phyloP scores from a whole-genome alignment of 2,329 filamentous ascomycete species.

The Monosporascus sp. region DNA sequence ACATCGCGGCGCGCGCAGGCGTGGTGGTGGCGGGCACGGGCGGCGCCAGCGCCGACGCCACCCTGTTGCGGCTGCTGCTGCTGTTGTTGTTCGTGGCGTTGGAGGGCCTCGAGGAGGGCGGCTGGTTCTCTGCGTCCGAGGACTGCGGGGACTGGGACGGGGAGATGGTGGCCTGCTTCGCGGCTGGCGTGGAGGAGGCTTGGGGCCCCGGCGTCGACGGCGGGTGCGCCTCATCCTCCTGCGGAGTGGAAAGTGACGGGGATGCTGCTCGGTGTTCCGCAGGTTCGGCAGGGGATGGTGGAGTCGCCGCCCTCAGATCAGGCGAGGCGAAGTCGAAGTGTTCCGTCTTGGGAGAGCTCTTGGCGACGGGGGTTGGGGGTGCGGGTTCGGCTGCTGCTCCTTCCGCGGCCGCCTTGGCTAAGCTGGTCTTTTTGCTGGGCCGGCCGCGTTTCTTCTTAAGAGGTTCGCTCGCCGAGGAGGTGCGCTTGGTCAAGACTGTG shows the following conservation, averaged over 20 bases:
- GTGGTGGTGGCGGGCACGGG: conserved; percentile 42
- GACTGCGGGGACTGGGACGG: conserved; percentile 68
- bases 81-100: conserved; percentile 40
- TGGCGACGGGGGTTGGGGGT: not conserved
- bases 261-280: conserved; percentile 23
- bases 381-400: conserved; percentile 15
- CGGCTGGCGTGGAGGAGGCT: conserved; percentile 40
- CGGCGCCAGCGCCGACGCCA: conserved; percentile 32
- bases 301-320: conserved; percentile 15
- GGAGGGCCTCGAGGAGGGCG: conserved; percentile 60
- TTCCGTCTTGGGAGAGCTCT: conserved; percentile 6
- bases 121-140: conserved; percentile 75
- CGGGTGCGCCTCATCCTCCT: conserved; percentile 14
- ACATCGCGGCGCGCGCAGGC: conserved; percentile 37
- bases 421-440: conserved; percentile 26
- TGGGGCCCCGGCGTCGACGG: conserved; percentile 39
- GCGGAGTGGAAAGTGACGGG: conserved; percentile 15
- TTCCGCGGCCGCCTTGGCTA: conserved; percentile 23
- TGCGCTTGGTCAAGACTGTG: conserved; percentile 34
- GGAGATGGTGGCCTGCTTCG: conserved; percentile 49
- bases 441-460: conserved; percentile 28
- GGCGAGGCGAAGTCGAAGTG: conserved; percentile 17
- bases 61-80: conserved; percentile 14
- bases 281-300: conserved; percentile 5
- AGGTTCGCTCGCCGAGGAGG: conserved; percentile 11